Base-by-base conservation (phyloP, 2,329 filamentous ascomycete species). In the Periconia sp. region DNA sequence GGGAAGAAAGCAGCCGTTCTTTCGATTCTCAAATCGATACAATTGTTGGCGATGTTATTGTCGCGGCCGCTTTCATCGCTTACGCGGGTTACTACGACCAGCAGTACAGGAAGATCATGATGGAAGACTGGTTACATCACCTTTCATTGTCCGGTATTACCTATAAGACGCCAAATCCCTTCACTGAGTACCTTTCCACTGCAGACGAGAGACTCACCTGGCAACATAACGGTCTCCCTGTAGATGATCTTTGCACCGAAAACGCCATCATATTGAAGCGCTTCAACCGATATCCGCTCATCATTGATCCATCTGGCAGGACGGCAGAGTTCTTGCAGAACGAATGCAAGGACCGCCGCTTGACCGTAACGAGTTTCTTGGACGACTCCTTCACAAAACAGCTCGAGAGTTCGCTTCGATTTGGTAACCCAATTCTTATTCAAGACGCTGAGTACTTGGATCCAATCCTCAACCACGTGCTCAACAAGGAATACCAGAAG, bases 401-500 rank as follows among this genome's bases (percentile, higher is more conserved):
- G 72, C 81, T 99, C 15, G 94, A 99, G 77, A 97, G 92, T 69
- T 94, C 94, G 17, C 82, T 99, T 57, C 91, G 94, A 70, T 99
- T 99, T 76, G 94, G 94, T 69, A 99, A 99, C 70, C 93, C 94
- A 1, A 99, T 99, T 62, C 85, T 99, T 56, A 99, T 99, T 55
- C 94, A 99, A 75, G 94, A 99, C 73, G 95, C 94, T 1, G 95
- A 99, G 76, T 90, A 99, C 72, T 80, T 99, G 53, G 94, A 99
- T 69, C 95, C 95, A 0, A 92, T 99, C 55, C 86, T 99, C 65
- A 99, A 97, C 70, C 94, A 99, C 66, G 93, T 99, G 52, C 85
- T 99, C 75, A 99, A 99, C 79, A 99, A 99, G 75, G 94, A 99
- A 71, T 99, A 99, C 75, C 95, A 99, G 76, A 95, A 92, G 79